A percentile compares a stretch with the other conserved stretches of the same genome.
Evolutionary conservation across 352 stramenopile species (phyloP).

Genomic region (Blastocystis sp.): DNA sequence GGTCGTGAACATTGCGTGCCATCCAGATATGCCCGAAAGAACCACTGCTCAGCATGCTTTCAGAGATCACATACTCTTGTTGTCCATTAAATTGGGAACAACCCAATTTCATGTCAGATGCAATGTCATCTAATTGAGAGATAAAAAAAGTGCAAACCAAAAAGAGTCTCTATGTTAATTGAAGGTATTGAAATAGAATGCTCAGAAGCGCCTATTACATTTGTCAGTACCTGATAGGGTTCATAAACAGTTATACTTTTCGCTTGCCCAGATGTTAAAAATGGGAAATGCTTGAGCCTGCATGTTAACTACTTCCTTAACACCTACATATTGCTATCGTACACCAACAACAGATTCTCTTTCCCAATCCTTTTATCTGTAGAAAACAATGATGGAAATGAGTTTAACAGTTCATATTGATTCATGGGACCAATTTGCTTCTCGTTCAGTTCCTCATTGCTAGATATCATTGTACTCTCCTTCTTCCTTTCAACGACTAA

Average conservation of each 20-base stretch:
- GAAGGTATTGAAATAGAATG: neutral
- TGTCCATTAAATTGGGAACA: conserved; percentile 32
- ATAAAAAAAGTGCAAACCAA: neutral
- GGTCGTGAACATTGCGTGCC: neutral
- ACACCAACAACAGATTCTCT: conserved; percentile 21
- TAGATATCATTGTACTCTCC: neutral
- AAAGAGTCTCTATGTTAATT: neutral
- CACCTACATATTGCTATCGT: conserved; percentile 14
- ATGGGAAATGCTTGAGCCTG: conserved; percentile 37
- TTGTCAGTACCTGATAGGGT: neutral
- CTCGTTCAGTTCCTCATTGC: neutral
- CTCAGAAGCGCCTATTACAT: neutral
- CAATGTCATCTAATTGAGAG: neutral
- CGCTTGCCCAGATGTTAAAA: neutral
- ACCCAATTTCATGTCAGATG: neutral
- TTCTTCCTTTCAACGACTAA: neutral
- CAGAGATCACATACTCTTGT: conserved; percentile 39
- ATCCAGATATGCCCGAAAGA: conserved; percentile 60
- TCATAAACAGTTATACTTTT: conserved; percentile 12
- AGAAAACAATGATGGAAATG: neutral
- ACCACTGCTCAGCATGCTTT: conserved; percentile 50
- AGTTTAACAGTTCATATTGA: conserved; percentile 32
- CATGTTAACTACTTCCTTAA: neutral
- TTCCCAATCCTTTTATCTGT: neutral
- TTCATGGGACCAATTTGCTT: conserved; percentile 29